Percentiles rank a stretch among this genome's conserved stretches.
Evolutionary conservation across 805 yeast species (phyloP).

Genomic region (Gaillardinia entomophila): DNA sequence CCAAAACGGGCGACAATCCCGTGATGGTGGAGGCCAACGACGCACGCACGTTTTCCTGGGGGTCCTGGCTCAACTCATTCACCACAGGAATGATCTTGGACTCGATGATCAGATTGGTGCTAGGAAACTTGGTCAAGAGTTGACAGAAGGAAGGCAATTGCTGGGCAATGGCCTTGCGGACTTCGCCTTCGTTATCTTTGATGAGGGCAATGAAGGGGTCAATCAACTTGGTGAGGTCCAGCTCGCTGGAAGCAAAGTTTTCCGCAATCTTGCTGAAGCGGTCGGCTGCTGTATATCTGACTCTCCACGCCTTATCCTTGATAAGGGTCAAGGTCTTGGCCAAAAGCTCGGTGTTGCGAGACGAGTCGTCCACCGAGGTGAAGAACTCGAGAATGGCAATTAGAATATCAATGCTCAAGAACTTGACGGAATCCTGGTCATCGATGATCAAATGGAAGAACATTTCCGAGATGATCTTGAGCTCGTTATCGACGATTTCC

Average conservation of each 20-base stretch:
- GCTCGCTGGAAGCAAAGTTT: constrained; percentile 53
- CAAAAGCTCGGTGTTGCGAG: constrained; percentile 60
- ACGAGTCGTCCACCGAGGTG: constrained; percentile 48
- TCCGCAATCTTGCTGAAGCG: constrained; percentile 70
- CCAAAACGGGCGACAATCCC: constrained; percentile 77
- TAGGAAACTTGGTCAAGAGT: constrained; percentile 35
- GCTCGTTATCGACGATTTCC: constrained; percentile 45
- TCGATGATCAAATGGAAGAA: constrained; percentile 73
- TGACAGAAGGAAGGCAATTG: constrained; percentile 76
- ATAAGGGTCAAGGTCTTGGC: constrained; percentile 65
- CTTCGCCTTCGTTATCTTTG: constrained; percentile 95
- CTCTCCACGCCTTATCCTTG: constrained; percentile 95
- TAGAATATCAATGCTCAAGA: constrained; percentile 81
- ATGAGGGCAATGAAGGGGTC: constrained; percentile 71
- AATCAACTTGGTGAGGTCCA: constrained; percentile 53
- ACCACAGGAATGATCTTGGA: constrained; percentile 77
- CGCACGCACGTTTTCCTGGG: constrained; percentile 88
- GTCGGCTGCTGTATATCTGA: constrained; percentile 97
- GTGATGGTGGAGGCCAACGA: constrained; percentile 87
- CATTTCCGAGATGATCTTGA: constrained; percentile 74
- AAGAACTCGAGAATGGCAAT: constrained; percentile 73
- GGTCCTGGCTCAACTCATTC: constrained; percentile 79
- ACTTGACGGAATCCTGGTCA: constrained; percentile 91
- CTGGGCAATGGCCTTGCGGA: constrained; percentile 88
- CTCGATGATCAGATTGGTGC: constrained; percentile 46